phyloP scores from a whole-genome alignment of 768 basidiomycete genomes.

The Tricholoma sp. region DNA sequence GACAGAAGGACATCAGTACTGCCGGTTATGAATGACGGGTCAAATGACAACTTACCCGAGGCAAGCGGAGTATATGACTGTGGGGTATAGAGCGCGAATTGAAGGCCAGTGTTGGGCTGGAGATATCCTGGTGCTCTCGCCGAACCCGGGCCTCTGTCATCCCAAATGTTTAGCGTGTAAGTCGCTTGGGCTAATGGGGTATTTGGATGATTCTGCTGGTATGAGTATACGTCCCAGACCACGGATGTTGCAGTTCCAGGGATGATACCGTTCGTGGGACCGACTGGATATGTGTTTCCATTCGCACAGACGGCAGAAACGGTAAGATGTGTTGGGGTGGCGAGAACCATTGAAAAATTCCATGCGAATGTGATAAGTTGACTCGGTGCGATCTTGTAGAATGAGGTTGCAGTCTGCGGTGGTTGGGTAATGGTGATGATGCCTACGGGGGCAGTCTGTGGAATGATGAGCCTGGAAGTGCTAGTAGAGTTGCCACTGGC shows the following conservation, averaged over 20 bases:
- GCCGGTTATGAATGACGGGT: not conserved
- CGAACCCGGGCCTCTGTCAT: conserved; percentile 69
- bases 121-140: conserved; percentile 59
- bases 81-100: conserved; percentile 85
- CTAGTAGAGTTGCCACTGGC: too few relatives aligned
- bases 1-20: not conserved
- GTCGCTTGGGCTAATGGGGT: conserved; percentile 69
- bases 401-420: conserved; percentile 75
- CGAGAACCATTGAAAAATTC: conserved; percentile 77
- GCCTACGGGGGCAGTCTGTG: conserved; percentile 53
- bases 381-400: conserved; percentile 78
- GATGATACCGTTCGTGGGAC: conserved; percentile 68
- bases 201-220: conserved; percentile 55
- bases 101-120: conserved; percentile 59
- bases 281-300: conserved; percentile 87
- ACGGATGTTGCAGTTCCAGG: conserved; percentile 66
- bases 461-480: conserved; percentile 28
- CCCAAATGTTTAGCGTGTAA: conserved; percentile 79
- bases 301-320: conserved; percentile 80
- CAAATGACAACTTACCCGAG: conserved; percentile 34
- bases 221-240: conserved; percentile 78
- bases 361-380: conserved; percentile 85
- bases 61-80: conserved; percentile 62
- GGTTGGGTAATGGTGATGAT: conserved; percentile 76
- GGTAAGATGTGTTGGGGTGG: conserved; percentile 70